phyloP scores from a whole-genome alignment of 108 stramenopile genomes.

The Nitzschia putrida region DNA sequence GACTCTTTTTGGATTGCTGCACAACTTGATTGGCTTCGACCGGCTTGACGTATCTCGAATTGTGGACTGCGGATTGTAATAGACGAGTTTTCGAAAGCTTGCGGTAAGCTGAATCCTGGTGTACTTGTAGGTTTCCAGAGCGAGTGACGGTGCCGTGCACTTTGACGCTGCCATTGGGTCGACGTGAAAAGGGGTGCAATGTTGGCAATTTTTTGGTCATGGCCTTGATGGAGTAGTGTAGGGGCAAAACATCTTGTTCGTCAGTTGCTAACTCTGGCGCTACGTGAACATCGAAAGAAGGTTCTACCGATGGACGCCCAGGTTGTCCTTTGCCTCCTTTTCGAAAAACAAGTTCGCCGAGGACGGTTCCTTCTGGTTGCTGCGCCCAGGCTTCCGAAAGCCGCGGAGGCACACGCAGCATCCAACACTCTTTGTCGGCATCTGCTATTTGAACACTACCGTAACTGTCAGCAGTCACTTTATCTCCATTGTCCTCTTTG shows the following conservation, averaged over 20 bases:
- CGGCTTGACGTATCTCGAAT: conserved; percentile 80
- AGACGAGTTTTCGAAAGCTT: conserved; percentile 68
- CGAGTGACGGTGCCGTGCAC: conserved; percentile 73
- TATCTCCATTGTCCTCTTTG: conserved; percentile 13
- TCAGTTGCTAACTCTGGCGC: conserved; percentile 23
- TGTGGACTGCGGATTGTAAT: conserved; percentile 63
- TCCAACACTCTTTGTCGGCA: conserved; percentile 61
- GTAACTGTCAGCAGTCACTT: conserved; percentile 53
- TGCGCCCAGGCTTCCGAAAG: conserved; percentile 72
- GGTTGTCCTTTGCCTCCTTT: conserved; percentile 59
- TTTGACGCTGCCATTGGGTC: conserved; percentile 62
- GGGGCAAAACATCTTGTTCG: conserved; percentile 40
- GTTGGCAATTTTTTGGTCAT: conserved; percentile 80
- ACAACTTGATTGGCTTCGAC: conserved; percentile 60
- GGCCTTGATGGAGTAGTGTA: conserved; percentile 80
- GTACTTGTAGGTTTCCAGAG: conserved; percentile 75
- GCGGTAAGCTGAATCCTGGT: conserved; percentile 62
- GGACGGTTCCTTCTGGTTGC: conserved; percentile 73
- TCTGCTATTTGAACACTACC: conserved; percentile 33
- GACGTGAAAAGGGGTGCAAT: conserved; percentile 76
- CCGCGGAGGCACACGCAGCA: conserved; percentile 71
- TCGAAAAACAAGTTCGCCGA: conserved; percentile 83
- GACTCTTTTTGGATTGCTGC: conserved; percentile 34
- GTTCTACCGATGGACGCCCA: conserved; percentile 36
- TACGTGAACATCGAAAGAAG: conserved; percentile 41